These are phyloP conservation scores for Suillus sp. DNA, from an alignment of 768 basidiomycete genomes.

Conservation along the genomic window DNA sequence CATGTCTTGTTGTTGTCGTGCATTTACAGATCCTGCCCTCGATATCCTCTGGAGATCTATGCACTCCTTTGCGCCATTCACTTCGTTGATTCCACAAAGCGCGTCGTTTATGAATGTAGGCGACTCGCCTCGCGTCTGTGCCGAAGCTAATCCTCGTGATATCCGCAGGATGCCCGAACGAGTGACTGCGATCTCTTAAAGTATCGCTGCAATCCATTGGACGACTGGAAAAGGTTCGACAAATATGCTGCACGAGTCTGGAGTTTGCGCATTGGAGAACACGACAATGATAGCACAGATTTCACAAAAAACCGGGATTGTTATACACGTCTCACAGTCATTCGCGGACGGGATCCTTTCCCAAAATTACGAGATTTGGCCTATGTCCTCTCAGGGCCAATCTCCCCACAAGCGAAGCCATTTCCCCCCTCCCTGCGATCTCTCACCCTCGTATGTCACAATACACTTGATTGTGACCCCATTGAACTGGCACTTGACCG, in stretches of 20 bases:
- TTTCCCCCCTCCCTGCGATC: constrained; percentile 12
- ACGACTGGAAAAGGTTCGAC: constrained; percentile 11
- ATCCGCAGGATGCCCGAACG: background rate
- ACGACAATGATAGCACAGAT: background rate
- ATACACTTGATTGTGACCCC: constrained; percentile 5
- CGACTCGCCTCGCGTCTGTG: background rate
- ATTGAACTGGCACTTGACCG: constrained; percentile 2
- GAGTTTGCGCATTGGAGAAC: constrained; percentile 7
- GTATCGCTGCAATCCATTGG: background rate
- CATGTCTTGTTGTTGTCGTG: constrained; percentile 9
- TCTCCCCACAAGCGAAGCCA: constrained; percentile 8
- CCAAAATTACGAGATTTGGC: constrained; percentile 9
- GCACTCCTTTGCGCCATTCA: constrained; percentile 9
- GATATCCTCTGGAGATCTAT: constrained; percentile 9
- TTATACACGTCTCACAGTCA: constrained; percentile 8
- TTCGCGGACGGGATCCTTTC: constrained; percentile 8
- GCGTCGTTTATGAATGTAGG: constrained; percentile 9
- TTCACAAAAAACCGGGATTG: background rate
- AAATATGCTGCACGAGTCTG: constrained; percentile 13
- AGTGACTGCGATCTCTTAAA: background rate
- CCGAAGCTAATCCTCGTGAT: background rate
- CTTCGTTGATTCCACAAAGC: constrained; percentile 7
- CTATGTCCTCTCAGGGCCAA: constrained; percentile 10
- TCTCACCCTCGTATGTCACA: constrained; percentile 8
- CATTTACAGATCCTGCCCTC: constrained; percentile 11